phyloP scores from a whole-genome alignment of 2,329 filamentous ascomycete genomes.

The Nothophaeocryptopus gaeumannii region DNA sequence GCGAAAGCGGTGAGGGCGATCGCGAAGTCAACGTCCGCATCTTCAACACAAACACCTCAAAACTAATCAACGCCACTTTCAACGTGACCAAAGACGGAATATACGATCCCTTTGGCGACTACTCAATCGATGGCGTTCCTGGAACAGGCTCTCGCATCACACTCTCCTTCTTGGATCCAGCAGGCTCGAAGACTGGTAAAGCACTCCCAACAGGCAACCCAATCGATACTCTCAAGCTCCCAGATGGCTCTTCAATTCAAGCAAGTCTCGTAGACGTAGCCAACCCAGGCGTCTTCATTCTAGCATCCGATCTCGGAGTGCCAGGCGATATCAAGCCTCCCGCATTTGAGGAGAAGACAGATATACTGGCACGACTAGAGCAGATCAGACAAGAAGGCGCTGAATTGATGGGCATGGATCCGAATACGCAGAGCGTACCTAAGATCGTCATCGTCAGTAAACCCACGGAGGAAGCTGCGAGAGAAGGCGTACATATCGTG shows the following conservation, averaged over 20 bases:
- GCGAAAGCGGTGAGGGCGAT: conserved; percentile 19
- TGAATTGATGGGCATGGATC: conserved; percentile 59
- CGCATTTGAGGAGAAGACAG: conserved; percentile 51
- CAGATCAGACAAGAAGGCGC: conserved; percentile 57
- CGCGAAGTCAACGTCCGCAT: conserved; percentile 54
- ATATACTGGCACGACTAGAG: conserved; percentile 54
- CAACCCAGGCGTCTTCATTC: conserved; percentile 63
- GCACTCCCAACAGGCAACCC: conserved; percentile 59
- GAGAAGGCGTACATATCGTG: conserved; percentile 36
- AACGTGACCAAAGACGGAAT: conserved; percentile 48
- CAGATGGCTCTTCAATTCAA: conserved; percentile 40
- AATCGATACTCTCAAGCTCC: conserved; percentile 47
- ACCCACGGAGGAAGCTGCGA: conserved; percentile 10
- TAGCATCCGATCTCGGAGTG: conserved; percentile 52
- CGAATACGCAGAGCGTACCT: conserved; percentile 53
- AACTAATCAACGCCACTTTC: conserved; percentile 60
- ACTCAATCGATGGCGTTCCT: conserved; percentile 63
- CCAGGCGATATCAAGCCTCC: conserved; percentile 54
- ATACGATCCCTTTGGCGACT: conserved; percentile 47
- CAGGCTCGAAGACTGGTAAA: conserved; percentile 61
- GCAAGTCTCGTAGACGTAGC: conserved; percentile 62
- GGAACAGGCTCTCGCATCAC: conserved; percentile 57
- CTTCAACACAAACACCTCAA: conserved; percentile 69
- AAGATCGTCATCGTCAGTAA: conserved; percentile 59
- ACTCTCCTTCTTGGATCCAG: conserved; percentile 61